Percentiles rank a stretch among this genome's conserved stretches.
phyloP scores from a whole-genome alignment of 176 grass and related monocot species.

The Oryza coarctata region DNA sequence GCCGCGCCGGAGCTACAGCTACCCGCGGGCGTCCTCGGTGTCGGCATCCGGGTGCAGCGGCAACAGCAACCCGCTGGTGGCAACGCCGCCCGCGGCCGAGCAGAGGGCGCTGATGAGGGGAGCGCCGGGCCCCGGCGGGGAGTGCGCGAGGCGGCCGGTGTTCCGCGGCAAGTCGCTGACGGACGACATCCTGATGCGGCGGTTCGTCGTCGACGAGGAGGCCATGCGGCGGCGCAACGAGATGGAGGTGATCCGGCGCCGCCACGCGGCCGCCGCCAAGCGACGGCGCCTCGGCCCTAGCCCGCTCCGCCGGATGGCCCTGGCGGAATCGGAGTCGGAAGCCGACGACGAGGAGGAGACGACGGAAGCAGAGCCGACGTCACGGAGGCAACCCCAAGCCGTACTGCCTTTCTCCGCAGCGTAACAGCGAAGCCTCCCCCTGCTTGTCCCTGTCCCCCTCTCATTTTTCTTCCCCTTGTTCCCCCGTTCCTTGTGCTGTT shows the following conservation, averaged over 20 bases:
- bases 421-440: not conserved
- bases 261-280: conserved; percentile 58
- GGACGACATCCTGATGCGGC: conserved; percentile 84
- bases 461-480: not conserved
- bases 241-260: conserved; percentile 86
- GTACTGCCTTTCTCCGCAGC: not conserved
- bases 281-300: conserved; percentile 79
- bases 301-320: conserved; percentile 71
- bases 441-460: not conserved
- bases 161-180: conserved; percentile 96
- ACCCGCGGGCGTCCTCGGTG: conserved; percentile 69
- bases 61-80: conserved; percentile 47
- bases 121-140: not conserved
- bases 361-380: not conserved
- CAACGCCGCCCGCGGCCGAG: conserved; percentile 30
- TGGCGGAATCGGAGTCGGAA: conserved; percentile 53
- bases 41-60: conserved; percentile 39
- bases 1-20: conserved; percentile 88
- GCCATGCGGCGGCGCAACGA: conserved; percentile 80
- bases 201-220: conserved; percentile 89
- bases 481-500: not conserved
- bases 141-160: conserved; percentile 45
- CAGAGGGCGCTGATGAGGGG: conserved; percentile 21
- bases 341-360: conserved; percentile 10
- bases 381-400: not conserved